Conservation (phyloP, 176 grass and related monocot genomes). For the Cenchrus purpureus region DNA sequence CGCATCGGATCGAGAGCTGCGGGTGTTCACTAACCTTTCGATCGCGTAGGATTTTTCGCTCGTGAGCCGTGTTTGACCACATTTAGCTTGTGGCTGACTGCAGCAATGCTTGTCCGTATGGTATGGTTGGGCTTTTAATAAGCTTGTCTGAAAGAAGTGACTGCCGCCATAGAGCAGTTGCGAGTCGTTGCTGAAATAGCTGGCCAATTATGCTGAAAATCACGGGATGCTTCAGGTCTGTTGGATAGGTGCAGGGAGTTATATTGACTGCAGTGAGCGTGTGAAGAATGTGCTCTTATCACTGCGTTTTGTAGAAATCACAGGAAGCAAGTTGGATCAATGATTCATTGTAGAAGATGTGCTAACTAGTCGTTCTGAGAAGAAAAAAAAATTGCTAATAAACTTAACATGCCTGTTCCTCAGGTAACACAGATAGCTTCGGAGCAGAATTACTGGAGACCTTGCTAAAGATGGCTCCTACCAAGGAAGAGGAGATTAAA, state of each 20-base stretch:
- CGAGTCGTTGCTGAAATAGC: slow-evolving; percentile 18
- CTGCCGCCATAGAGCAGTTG: slow-evolving; percentile 19
- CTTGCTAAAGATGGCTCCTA: slow-evolving; percentile 98
- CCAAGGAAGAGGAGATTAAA: slow-evolving; percentile 96
- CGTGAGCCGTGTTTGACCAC: slow-evolving; percentile 38
- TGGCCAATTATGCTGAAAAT: slow-evolving; percentile 22
- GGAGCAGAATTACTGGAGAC: slow-evolving; percentile 92
- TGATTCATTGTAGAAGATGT: slow-evolving; percentile 9
- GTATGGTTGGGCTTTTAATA: slow-evolving; percentile 40
- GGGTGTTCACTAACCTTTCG: background rate
- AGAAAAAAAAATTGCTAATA: slow-evolving; percentile 2
- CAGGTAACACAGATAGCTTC: slow-evolving; percentile 84
- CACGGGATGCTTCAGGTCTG: background rate
- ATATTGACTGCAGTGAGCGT: slow-evolving; percentile 17
- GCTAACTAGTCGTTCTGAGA: slow-evolving; percentile 8
- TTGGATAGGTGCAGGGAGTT: background rate
- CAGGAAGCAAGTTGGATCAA: background rate
- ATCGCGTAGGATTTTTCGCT: slow-evolving; percentile 15
- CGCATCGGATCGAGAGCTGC: background rate
- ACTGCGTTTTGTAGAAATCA: background rate
- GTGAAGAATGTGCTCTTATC: slow-evolving; percentile 19
- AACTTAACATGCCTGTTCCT: slow-evolving; percentile 30
- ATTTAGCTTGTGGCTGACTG: slow-evolving; percentile 11
- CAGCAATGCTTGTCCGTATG: slow-evolving; percentile 1
- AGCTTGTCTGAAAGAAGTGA: slow-evolving; percentile 32